Conservation (phyloP, 176 grass and related monocot species). For the Elymus sibiricus region DNA sequence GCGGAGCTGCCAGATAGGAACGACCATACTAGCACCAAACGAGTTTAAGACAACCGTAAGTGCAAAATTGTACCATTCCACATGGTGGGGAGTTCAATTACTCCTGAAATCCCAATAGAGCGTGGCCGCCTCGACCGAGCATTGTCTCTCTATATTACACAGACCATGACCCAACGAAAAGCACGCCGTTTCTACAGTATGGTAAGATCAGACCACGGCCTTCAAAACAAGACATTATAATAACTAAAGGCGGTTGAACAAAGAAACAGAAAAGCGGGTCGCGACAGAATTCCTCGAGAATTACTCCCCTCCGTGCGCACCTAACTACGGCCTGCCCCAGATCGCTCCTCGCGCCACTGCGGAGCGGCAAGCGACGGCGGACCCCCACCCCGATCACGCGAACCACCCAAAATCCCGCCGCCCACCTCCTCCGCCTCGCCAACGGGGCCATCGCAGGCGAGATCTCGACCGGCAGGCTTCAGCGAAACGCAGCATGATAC, state of each 20-base stretch:
- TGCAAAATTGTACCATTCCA: not conserved
- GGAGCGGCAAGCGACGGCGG: not conserved
- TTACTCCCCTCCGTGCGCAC: not conserved
- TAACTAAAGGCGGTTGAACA: not conserved
- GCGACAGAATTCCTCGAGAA: not conserved
- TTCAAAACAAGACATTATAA: not conserved
- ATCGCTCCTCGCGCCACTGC: slow-evolving; percentile 2
- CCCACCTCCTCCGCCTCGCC: not conserved
- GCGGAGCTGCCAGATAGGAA: not conserved
- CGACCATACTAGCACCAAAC: not conserved
- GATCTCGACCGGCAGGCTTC: slow-evolving; percentile 33
- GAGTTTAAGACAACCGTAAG: not conserved
- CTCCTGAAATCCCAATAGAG: not conserved
- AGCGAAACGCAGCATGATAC: not conserved
- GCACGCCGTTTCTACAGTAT: not conserved
- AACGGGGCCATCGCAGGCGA: not conserved
- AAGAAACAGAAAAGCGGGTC: not conserved
- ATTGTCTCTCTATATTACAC: not conserved
- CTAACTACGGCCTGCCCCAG: not conserved
- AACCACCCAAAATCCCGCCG: not conserved
- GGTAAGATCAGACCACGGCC: slow-evolving; percentile 9
- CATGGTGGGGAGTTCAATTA: not conserved
- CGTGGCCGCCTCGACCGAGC: not conserved
- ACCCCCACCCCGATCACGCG: slow-evolving; percentile 1
- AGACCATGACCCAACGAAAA: not conserved